phyloP scores from a whole-genome alignment of 495 filamentous ascomycete genomes.

The Viridothelium virens region DNA sequence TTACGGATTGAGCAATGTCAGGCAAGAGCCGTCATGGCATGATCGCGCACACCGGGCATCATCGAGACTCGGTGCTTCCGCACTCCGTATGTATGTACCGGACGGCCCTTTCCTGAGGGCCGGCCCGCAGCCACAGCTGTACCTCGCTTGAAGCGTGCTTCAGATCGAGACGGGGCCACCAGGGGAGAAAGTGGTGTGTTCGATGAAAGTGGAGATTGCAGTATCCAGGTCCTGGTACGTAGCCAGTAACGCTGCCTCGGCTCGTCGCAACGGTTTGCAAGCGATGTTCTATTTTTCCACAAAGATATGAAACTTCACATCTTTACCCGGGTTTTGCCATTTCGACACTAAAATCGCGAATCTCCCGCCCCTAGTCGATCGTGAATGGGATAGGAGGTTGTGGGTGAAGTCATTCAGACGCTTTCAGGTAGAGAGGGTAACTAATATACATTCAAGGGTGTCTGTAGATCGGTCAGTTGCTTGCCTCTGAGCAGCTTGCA shows the following conservation, averaged over 20 bases:
- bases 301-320: background rate
- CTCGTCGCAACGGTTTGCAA: background rate
- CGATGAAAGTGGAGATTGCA: background rate
- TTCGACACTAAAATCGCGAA: background rate
- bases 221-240: background rate
- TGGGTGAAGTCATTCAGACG: background rate
- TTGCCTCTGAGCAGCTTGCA: too few relatives aligned
- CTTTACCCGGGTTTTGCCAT: conserved; percentile 8
- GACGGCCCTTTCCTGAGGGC: conserved; percentile 1
- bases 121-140: conserved; percentile 3
- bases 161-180: background rate
- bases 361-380: background rate
- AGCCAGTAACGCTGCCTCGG: background rate
- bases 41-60: background rate
- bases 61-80: background rate
- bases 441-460: too few relatives aligned
- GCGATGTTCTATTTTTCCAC: background rate
- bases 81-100: background rate
- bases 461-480: too few relatives aligned
- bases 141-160: background rate
- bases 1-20: too few relatives aligned
- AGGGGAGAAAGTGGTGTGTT: background rate
- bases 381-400: background rate
- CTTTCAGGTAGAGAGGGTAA: background rate
- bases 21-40: too few relatives aligned